Base-by-base conservation (phyloP, 805 yeast species). In the Kodamaea jinghongensis region DNA sequence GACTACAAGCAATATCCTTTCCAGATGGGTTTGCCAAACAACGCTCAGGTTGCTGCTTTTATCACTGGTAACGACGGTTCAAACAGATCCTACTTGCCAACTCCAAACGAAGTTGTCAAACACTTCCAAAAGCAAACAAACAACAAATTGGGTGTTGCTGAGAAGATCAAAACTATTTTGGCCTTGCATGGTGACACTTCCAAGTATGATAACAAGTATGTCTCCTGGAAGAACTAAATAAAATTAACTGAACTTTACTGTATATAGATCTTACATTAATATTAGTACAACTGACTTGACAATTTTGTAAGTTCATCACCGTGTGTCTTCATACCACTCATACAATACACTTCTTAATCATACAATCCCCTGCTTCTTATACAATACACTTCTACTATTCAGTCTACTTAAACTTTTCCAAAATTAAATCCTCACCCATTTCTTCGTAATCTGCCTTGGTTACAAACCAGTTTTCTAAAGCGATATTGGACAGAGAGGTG, bases 21-120 rank as follows among this genome's bases (percentile, higher is more conserved):
- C 65, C 65, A 76, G 53, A 83, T 79, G 73, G 96, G 95, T 22
- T 71, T 93, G 49, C 98, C 98, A 37, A 69, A 78, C 9, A 87
- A 85, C 61, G 46, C 58, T 27, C 84, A 79, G 44, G 71, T 91
- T 42, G 75, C 74, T 52, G 67, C 69, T 36, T 86, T 75, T 60
- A 78, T 90, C 40, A 77, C 78, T 22, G 95, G 95, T 13, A 72
- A 73, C 41, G 86, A 79, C 57, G 79, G 79, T 16, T 63, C 79
- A n/a, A 71, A 75, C 46, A 73, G 86, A 53, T 73, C 81, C 30
- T 81, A 74, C 58, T 79, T 84, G 56, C 83, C 82, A 12, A 80
- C 91, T 2, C 80, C 76, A 44, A 61, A 65, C 34, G 95, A 86
- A 49, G 83, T 86, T 5, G 45, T 81, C 46, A 74, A 76, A 43